A percentile compares a stretch with the other conserved stretches of the same genome.
These are phyloP conservation scores for Fusarium floridanum DNA, from an alignment of 2,329 filamentous ascomycete genomes.

Conservation along the genomic window DNA sequence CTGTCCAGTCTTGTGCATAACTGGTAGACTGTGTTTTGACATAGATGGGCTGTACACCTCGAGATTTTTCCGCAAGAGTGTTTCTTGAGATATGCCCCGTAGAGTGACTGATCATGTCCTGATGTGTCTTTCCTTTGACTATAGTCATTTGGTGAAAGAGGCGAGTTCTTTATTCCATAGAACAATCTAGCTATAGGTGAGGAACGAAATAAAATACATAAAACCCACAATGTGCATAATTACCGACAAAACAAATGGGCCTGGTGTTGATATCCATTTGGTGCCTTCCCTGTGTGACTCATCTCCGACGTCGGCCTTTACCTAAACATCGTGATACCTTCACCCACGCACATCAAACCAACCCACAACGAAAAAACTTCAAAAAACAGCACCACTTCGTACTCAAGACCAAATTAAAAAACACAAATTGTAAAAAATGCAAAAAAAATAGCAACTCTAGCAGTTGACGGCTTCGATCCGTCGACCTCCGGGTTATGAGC, in stretches of 20 bases:
- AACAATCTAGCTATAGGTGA: background rate
- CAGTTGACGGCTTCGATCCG: constrained; percentile 1
- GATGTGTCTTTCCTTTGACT: background rate
- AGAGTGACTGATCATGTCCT: background rate
- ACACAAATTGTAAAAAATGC: background rate
- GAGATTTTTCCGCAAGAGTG: background rate
- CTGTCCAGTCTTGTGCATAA: background rate
- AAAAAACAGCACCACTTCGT: background rate
- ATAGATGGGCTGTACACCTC: background rate
- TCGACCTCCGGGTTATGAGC: constrained; percentile 5
- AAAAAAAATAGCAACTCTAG: constrained; percentile 1
- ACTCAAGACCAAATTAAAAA: background rate
- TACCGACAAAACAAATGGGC: background rate
- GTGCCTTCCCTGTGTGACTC: background rate
- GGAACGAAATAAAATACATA: background rate
- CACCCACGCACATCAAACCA: background rate
- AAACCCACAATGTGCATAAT: background rate
- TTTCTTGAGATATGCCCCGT: background rate
- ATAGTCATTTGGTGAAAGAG: background rate
- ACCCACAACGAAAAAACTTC: background rate
- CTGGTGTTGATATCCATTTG: background rate
- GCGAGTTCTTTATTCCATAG: background rate
- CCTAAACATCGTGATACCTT: background rate
- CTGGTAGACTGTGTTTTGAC: background rate
- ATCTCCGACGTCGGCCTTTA: background rate